Percentiles rank a stretch among this genome's conserved stretches.
These are phyloP conservation scores for Neonectria hederae DNA, from an alignment of 2,329 filamentous ascomycete species.

Conservation along the genomic window DNA sequence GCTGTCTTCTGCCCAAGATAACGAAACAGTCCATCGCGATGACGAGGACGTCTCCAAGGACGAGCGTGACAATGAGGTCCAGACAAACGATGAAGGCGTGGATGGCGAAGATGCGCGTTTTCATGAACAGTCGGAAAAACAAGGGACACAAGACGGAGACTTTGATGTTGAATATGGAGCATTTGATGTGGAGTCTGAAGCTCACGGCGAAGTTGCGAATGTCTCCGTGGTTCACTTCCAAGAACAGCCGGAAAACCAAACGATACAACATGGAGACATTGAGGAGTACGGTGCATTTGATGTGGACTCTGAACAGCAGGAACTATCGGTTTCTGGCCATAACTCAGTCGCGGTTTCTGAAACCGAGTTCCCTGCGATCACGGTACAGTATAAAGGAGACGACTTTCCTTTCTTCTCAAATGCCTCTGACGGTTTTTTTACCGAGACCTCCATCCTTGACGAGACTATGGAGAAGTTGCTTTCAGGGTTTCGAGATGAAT, in stretches of 20 bases:
- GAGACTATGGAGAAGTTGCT: conserved; percentile 57
- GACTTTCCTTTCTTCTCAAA: conserved; percentile 54
- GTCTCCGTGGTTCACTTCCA: conserved; percentile 5
- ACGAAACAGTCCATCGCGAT: conserved; percentile 3
- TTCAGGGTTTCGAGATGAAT: conserved; percentile 55
- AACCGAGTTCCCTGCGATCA: conserved; percentile 48
- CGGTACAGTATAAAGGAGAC: conserved; percentile 55
- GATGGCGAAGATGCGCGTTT: conserved; percentile 8
- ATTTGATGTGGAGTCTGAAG: conserved; percentile 16
- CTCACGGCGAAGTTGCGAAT: neutral
- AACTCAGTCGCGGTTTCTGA: conserved; percentile 24
- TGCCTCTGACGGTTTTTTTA: conserved; percentile 55
- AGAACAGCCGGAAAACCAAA: conserved; percentile 15
- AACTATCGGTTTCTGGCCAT: conserved; percentile 19
- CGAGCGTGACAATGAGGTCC: conserved; percentile 24
- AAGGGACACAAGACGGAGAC: conserved; percentile 9
- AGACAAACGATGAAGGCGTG: conserved; percentile 22
- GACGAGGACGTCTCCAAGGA: conserved; percentile 14
- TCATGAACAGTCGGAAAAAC: conserved; percentile 14
- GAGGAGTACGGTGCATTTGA: conserved; percentile 11
- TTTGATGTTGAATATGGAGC: conserved; percentile 10
- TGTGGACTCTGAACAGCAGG: conserved; percentile 7
- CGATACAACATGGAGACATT: conserved; percentile 23
- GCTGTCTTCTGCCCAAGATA: conserved; percentile 6
- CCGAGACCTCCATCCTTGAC: conserved; percentile 53